Conservation (phyloP, 768 basidiomycete genomes). For the Leccinum broughii region DNA sequence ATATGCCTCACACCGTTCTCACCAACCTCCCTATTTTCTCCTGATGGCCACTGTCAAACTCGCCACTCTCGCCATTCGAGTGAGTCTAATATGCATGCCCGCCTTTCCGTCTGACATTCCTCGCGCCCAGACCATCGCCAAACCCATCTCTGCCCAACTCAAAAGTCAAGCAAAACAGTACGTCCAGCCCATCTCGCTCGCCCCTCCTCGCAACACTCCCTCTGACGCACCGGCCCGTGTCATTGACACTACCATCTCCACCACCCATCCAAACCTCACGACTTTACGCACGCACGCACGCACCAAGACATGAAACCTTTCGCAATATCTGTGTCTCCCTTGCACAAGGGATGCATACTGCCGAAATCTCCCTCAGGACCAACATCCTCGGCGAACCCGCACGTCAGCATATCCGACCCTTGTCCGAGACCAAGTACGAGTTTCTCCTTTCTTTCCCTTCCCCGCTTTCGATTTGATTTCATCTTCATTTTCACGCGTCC, state of each 20-base stretch:
- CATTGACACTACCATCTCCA: background rate
- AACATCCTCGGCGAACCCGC: constrained; percentile 77
- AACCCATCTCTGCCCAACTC: constrained; percentile 70
- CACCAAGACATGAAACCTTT: constrained; percentile 66
- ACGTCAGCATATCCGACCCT: constrained; percentile 62
- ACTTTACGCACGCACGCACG: background rate
- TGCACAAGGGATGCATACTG: constrained; percentile 75
- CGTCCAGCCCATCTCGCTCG: constrained; percentile 23
- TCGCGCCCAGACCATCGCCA: constrained; percentile 67
- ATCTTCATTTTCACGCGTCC: background rate
- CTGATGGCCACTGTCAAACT: constrained; percentile 74
- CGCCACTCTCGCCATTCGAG: constrained; percentile 72
- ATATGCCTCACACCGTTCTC: background rate
- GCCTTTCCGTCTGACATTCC: background rate
- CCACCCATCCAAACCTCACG: background rate
- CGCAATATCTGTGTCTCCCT: constrained; percentile 68
- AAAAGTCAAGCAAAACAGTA: constrained; percentile 75
- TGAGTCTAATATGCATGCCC: constrained; percentile 36
- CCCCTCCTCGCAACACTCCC: background rate
- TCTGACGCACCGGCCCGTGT: background rate
- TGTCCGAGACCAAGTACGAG: constrained; percentile 73
- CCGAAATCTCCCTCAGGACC: constrained; percentile 70
- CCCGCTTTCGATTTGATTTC: background rate
- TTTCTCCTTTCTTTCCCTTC: background rate
- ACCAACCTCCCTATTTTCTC: background rate